phyloP scores from a whole-genome alignment of 805 yeast genomes.

The Yueomyces sp. region DNA sequence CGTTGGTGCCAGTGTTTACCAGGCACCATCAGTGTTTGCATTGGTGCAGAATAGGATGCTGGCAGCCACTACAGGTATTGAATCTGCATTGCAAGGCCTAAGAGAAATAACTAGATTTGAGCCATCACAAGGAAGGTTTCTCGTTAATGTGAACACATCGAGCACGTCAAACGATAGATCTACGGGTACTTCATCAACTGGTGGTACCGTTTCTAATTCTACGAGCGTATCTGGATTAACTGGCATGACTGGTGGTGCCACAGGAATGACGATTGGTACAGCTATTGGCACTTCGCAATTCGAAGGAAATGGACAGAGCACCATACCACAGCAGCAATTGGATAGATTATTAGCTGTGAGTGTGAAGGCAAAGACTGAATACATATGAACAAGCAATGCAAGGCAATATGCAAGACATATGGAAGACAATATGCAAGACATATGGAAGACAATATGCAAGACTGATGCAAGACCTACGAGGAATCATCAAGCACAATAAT shows the following conservation, averaged over 20 bases:
- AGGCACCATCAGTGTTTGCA: constrained; percentile 69
- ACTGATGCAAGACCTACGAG: too few relatives aligned
- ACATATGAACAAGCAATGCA: too few relatives aligned
- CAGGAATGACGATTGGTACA: not conserved
- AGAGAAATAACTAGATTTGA: constrained; percentile 39
- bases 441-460: too few relatives aligned
- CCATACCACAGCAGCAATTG: constrained; percentile 11
- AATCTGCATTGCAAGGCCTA: constrained; percentile 20
- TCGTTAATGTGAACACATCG: constrained; percentile 8
- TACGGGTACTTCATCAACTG: constrained; percentile 3
- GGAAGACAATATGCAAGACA: too few relatives aligned
- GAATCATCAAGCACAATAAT: too few relatives aligned
- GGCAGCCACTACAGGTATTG: constrained; percentile 37
- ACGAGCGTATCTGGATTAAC: not conserved
- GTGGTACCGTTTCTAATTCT: constrained; percentile 3
- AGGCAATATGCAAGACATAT: too few relatives aligned
- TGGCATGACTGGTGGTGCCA: not conserved
- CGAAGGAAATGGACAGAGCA: constrained; percentile 3
- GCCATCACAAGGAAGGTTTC: constrained; percentile 42
- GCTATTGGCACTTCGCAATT: not conserved
- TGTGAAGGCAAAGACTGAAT: constrained; percentile 21
- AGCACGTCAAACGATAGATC: constrained; percentile 1
- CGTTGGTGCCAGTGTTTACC: constrained; percentile 84
- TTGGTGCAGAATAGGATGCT: constrained; percentile 59
- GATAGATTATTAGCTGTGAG: constrained; percentile 20